Evolutionary conservation across 768 basidiomycete species (phyloP).

Genomic region (Cytidiella melzeri): DNA sequence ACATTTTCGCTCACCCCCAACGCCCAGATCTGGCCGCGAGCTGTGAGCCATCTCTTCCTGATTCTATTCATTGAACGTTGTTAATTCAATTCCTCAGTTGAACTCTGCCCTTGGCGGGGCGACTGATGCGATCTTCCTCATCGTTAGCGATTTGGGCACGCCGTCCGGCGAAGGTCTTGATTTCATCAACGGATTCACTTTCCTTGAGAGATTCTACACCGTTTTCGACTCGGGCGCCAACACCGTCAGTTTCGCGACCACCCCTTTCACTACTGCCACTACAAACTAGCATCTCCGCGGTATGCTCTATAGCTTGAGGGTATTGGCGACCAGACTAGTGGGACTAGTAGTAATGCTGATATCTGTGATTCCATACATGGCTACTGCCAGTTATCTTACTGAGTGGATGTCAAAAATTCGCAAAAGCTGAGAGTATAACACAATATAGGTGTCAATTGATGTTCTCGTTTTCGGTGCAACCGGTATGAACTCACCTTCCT

Average conservation of each 20-base stretch:
- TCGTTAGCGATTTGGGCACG: constrained; percentile 18
- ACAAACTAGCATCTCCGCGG: too few relatives aligned
- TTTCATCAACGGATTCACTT: constrained; percentile 20
- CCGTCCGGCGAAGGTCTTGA: constrained; percentile 19
- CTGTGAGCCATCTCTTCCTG: neutral
- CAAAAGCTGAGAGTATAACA: too few relatives aligned
- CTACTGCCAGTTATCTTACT: too few relatives aligned
- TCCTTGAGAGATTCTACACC: constrained; percentile 34
- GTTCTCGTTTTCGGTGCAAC: too few relatives aligned
- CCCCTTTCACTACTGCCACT: constrained; percentile 38
- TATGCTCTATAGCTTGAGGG: constrained; percentile 20
- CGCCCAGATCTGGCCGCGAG: constrained; percentile 12
- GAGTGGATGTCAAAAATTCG: too few relatives aligned
- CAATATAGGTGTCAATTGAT: too few relatives aligned
- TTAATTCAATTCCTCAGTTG: neutral
- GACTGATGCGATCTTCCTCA: constrained; percentile 15
- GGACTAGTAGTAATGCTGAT: too few relatives aligned
- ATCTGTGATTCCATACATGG: too few relatives aligned
- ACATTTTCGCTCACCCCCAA: constrained; percentile 9
- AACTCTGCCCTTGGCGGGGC: constrained; percentile 21
- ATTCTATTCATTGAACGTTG: neutral
- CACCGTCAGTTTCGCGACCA: constrained; percentile 52
- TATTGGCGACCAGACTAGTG: too few relatives aligned
- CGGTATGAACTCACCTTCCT: too few relatives aligned
- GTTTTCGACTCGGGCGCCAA: constrained; percentile 47